These are phyloP conservation scores for Annona squamosa DNA, from an alignment of 164 flowering plant species.

Conservation along the genomic window DNA sequence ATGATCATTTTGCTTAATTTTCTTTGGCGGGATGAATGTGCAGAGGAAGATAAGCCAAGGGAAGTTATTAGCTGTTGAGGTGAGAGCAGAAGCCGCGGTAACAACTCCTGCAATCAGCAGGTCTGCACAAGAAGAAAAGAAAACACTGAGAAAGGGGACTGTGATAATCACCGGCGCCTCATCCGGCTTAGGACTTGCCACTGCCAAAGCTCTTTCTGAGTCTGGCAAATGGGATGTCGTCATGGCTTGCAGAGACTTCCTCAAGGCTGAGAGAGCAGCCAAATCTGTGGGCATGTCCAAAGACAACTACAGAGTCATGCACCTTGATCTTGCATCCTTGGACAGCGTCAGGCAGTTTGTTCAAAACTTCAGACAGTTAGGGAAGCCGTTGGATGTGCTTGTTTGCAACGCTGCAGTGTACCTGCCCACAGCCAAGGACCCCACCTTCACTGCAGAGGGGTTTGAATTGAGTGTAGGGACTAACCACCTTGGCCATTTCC, in stretches of 20 bases:
- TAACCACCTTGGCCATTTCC: constrained; percentile 95
- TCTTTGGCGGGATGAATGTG: constrained; percentile 1
- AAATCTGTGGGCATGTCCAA: constrained; percentile 74
- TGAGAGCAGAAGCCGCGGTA: constrained; percentile 59
- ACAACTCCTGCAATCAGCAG: constrained; percentile 48
- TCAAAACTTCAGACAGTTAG: constrained; percentile 61
- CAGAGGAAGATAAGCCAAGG: constrained; percentile 47
- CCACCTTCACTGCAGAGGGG: constrained; percentile 85
- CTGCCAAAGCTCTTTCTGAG: constrained; percentile 82
- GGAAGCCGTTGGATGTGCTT: constrained; percentile 71
- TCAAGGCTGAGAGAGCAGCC: constrained; percentile 92
- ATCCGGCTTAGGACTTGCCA: constrained; percentile 89
- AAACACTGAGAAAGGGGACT: constrained; percentile 78
- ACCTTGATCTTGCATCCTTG: constrained; percentile 92
- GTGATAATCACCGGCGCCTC: constrained; percentile 90
- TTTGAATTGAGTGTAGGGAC: constrained; percentile 94
- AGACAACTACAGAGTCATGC: constrained; percentile 83
- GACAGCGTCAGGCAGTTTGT: constrained; percentile 95
- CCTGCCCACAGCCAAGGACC: constrained; percentile 88
- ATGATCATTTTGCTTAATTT: too few relatives aligned
- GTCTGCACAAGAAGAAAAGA: constrained; percentile 53
- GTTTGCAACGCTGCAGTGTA: constrained; percentile 99
- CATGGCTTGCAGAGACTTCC: constrained; percentile 97
- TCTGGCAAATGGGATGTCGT: constrained; percentile 87
- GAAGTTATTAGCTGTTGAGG: constrained; percentile 20